Evolutionary conservation across 2,329 filamentous ascomycete genomes (phyloP), one percentile per base, ranked within the genome.

Genomic region (Thermoascus crustaceus): DNA sequence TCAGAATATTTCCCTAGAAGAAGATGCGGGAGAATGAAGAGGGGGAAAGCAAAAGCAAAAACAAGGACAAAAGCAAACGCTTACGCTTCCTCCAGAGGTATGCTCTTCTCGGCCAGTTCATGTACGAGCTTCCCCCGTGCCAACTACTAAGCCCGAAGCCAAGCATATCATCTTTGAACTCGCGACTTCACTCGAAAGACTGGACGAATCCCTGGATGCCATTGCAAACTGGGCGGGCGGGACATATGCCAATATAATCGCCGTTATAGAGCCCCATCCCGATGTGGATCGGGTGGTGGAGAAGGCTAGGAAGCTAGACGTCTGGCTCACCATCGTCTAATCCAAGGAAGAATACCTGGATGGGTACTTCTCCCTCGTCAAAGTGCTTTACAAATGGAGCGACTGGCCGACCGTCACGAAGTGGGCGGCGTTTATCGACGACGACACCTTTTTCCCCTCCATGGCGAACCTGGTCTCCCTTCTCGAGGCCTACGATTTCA

Each of bases 381-480:
- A 67, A 18, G 61, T 71, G 23, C 63, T 78, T 40, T 54, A 73
- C 16, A 49, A 62, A n/a, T n/a, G n/a, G n/a, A n/a, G n/a, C 16
- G 57, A 67, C 32, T 52, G 61, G 20, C 64, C 57, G 7, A 52
- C 64, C 0, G 47, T 61, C 9, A 75, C 73, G 0, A 58, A 62
- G 20, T 80, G 76, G 75, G 65, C 69, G 8, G 69, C 67, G 30
- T 61, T 79, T 32, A 66, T 79, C 23, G 75, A 80, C 48, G 76
- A 80, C 47, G 76, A 80, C 46, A 80, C 76, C 1, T 79, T 80
- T 53, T 78, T 78, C 52, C 67, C 71, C 2, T 73, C 70, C 2
- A 65, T 79, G 29, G 53, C 68, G 34, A 62, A 63, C 0, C 58
- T 80, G 10, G 60, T 67, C 14, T 52, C 66, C 10, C 61, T 67